Evolutionary conservation across 768 basidiomycete species (phyloP), one percentile per base, ranked within the genome.

Genomic region (Leccinellum albellum): DNA sequence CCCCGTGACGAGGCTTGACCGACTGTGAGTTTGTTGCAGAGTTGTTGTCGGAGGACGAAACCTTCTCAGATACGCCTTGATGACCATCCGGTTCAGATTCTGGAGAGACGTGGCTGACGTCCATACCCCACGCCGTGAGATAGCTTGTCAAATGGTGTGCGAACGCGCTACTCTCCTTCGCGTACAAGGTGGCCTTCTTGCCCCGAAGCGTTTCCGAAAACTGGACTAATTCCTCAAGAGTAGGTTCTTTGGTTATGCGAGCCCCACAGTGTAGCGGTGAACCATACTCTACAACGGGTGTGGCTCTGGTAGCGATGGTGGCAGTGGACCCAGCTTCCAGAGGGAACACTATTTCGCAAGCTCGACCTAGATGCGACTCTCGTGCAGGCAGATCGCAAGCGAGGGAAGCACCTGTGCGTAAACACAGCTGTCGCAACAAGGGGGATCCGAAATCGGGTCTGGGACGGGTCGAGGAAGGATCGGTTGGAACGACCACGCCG

Each of bases 61-160:
- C 21, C 54, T 49, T 64, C 31, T 71, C 72, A 24, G 40, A 50
- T 26, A 55, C 12, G 42, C 29, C 26, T 35, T 63, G 72, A 33
- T 59, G 52, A n/a, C 66, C 69, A 51, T 89, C 85, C 2, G 71
- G 70, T 21, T 80, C 82, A 12, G 79, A 77, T 51, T 86, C 85
- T 2, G 82, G 76, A 8, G 87, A 84, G 45, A 86, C 78, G 73
- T 94, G 93, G 51, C 83, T 86, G 44, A 98, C 87, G 65, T 96
- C 92, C 86, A 98, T 82, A 13, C 95, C 94, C 96, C 96, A 98
- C 6, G 89, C 83, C 21, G 90, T 91, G 56, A 99, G 79, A 73
- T 96, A 97, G 63, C 89, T 89, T 24, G 94, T 94, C 33, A 99
- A 77, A 71, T 97, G 92, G 51, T 89, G 90, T 0, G 94, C 95